Conservation (phyloP, 306 rosid species). For the Rosa lucieae region DNA sequence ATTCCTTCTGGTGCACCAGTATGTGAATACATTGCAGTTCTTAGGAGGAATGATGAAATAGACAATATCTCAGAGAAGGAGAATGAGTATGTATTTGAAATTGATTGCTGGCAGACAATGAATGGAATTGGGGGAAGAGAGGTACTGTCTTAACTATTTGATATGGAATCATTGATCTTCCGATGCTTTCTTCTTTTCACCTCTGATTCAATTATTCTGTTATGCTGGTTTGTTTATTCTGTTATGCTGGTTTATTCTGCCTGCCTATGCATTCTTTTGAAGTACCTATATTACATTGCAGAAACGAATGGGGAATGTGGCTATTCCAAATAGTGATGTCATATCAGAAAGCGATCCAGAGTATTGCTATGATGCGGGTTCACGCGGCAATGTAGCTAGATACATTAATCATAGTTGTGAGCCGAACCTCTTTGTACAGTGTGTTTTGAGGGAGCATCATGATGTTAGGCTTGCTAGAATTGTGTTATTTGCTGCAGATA, state of each 20-base stretch:
- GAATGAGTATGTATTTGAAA: conserved; percentile 34
- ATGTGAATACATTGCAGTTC: conserved; percentile 35
- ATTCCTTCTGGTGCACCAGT: conserved; percentile 42
- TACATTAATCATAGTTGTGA: conserved; percentile 41
- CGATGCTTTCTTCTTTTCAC: not conserved
- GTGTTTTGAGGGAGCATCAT: conserved; percentile 35
- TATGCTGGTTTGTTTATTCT: not conserved
- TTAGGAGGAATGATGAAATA: conserved; percentile 30
- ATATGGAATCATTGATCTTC: not conserved
- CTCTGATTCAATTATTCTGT: not conserved
- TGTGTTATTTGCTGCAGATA: conserved; percentile 36
- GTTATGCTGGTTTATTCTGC: not conserved
- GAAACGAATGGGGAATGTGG: conserved; percentile 32
- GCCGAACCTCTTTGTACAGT: conserved; percentile 38
- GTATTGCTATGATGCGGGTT: conserved; percentile 30
- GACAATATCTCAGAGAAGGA: conserved; percentile 20
- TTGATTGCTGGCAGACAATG: conserved; percentile 37
- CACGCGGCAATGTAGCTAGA: conserved; percentile 31
- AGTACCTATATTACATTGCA: not conserved
- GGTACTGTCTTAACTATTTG: conserved; percentile 18
- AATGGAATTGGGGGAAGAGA: conserved; percentile 34
- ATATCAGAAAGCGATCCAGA: conserved; percentile 19
- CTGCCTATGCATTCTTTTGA: not conserved
- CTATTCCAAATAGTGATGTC: conserved; percentile 11
- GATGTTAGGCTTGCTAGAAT: conserved; percentile 29